phyloP scores from a whole-genome alignment of 768 basidiomycete genomes.

The Suillus plorans region DNA sequence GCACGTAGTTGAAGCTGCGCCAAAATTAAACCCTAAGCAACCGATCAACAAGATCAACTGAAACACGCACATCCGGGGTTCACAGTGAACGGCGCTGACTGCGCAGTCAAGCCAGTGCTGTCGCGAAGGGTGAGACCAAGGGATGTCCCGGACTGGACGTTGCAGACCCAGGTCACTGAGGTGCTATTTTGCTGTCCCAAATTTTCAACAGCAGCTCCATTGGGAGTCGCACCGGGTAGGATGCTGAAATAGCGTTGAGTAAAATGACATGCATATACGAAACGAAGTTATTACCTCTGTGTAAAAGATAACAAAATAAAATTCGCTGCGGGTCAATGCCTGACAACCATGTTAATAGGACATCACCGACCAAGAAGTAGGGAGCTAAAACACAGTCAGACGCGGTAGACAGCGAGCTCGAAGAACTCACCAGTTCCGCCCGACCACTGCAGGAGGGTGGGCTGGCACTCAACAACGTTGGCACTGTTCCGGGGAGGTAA shows the following conservation, averaged over 20 bases:
- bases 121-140: conserved; percentile 67
- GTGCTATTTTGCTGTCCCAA: conserved; percentile 42
- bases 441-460: conserved; percentile 52
- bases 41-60: not conserved
- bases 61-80: conserved; percentile 46
- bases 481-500: conserved; percentile 32
- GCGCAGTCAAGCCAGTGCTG: conserved; percentile 45
- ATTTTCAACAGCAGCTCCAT: conserved; percentile 42
- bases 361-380: conserved; percentile 58
- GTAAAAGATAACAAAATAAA: not conserved
- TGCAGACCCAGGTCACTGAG: conserved; percentile 54
- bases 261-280: not conserved
- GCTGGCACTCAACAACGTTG: conserved; percentile 56
- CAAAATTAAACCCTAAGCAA: conserved; percentile 13
- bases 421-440: conserved; percentile 53
- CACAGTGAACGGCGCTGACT: conserved; percentile 55
- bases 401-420: not conserved
- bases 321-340: not conserved
- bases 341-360: not conserved
- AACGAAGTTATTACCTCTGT: conserved; percentile 38
- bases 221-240: conserved; percentile 48
- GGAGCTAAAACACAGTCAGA: conserved; percentile 42
- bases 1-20: conserved; percentile 37
- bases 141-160: conserved; percentile 48
- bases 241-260: conserved; percentile 40